Percentiles rank a stretch among this genome's conserved stretches.
These are phyloP conservation scores for Sphagnum fallax DNA, from an alignment of 228 moss, liverwort and hornwort genomes.

Conservation along the genomic window DNA sequence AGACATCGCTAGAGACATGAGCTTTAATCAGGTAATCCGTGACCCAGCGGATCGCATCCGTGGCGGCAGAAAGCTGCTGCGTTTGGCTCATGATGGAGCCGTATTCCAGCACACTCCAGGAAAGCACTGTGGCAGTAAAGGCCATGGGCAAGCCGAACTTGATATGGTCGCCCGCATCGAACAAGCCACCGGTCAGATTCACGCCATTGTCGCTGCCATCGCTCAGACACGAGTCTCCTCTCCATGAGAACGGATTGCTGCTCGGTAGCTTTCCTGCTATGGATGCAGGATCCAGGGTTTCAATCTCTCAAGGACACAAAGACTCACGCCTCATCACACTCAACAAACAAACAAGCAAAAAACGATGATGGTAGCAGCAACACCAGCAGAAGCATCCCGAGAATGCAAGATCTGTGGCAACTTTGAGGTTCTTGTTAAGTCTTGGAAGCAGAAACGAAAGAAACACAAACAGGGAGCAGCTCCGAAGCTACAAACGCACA, in stretches of 20 bases:
- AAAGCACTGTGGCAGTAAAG: conserved; percentile 76
- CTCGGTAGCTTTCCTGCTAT: conserved; percentile 84
- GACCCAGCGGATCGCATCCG: conserved; percentile 68
- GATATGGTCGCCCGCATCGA: conserved; percentile 83
- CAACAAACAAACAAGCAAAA: no score
- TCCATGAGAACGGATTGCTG: conserved; percentile 56
- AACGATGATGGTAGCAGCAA: no score
- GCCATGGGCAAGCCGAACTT: conserved; percentile 93
- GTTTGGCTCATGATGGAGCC: conserved; percentile 55
- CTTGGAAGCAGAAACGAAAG: no score
- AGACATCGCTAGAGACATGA: conserved; percentile 47
- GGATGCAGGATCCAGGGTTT: no score
- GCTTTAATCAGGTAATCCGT: conserved; percentile 82
- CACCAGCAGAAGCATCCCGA: no score
- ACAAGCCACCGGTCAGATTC: conserved; percentile 71
- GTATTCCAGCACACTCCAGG: conserved; percentile 87
- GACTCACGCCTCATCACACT: no score
- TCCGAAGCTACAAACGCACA: conserved; percentile 27
- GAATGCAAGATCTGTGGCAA: no score
- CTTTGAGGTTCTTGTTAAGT: no score
- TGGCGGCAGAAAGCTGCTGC: conserved; percentile 55
- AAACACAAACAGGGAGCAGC: no score
- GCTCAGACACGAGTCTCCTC: conserved; percentile 45
- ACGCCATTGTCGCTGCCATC: conserved; percentile 65
- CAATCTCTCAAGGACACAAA: no score